Evolutionary conservation across 2,329 filamentous ascomycete genomes (phyloP).

Genomic region (Venturiaceae sp.): DNA sequence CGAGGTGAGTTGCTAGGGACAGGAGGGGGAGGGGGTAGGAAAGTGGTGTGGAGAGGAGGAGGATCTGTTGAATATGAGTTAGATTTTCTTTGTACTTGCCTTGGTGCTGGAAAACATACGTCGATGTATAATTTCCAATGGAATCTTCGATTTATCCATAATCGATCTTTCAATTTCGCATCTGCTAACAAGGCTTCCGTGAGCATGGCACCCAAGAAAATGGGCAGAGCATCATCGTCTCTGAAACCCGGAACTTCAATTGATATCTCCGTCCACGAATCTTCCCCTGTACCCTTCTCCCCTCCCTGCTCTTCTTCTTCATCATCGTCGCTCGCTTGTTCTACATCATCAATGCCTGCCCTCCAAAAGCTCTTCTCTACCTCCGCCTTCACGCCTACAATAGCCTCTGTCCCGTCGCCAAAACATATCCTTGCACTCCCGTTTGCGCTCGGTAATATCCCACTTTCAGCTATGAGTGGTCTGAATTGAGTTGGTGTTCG

Average conservation of each 20-base stretch:
- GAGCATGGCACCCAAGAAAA: slow-evolving; percentile 83
- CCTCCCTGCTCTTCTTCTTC: slow-evolving; percentile 20
- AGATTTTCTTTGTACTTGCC: too few species aligned
- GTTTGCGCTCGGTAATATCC: slow-evolving; percentile 80
- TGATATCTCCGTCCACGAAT: slow-evolving; percentile 77
- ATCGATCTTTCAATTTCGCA: slow-evolving; percentile 53
- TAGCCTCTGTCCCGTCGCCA: slow-evolving; percentile 87
- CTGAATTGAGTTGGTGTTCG: slow-evolving; percentile 79
- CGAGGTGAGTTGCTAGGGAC: slow-evolving; percentile 86
- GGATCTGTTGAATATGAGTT: slow-evolving; percentile 48
- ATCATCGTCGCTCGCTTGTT: slow-evolving; percentile 26
- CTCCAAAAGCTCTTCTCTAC: slow-evolving; percentile 52
- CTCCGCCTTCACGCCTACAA: slow-evolving; percentile 92
- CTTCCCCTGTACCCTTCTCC: slow-evolving; percentile 35
- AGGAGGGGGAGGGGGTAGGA: slow-evolving; percentile 91
- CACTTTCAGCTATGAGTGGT: slow-evolving; percentile 79
- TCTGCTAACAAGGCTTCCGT: slow-evolving; percentile 73
- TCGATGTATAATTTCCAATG: slow-evolving; percentile 97
- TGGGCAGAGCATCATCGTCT: slow-evolving; percentile 82
- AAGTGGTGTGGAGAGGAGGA: slow-evolving; percentile 84
- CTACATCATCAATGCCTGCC: slow-evolving; percentile 15
- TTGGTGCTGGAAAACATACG: too few species aligned
- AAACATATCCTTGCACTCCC: slow-evolving; percentile 91
- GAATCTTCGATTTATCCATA: slow-evolving; percentile 84
- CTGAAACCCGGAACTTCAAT: slow-evolving; percentile 87